These are phyloP conservation scores for Blepharisma stoltei DNA, from an alignment of 73 alveolate genomes.

Conservation along the genomic window DNA sequence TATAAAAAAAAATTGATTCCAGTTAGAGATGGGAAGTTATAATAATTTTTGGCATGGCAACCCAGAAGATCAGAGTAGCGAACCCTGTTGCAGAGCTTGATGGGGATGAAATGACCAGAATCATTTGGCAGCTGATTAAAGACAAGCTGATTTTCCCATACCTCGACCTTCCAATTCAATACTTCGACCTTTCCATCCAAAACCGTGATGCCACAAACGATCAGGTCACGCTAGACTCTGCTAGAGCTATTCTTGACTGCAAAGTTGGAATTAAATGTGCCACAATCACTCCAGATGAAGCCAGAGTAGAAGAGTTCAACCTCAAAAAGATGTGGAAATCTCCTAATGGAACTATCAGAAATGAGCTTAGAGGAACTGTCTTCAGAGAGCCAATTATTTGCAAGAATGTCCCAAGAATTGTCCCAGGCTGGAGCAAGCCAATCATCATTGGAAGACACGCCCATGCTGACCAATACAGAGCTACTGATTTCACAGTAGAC, in stretches of 20 bases:
- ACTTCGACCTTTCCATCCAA: constrained; percentile 83
- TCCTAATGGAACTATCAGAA: constrained; percentile 89
- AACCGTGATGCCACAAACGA: constrained; percentile 82
- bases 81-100: constrained; percentile 88
- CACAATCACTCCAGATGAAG: constrained; percentile 91
- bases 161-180: constrained; percentile 74
- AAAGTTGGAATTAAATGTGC: constrained; percentile 91
- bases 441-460: constrained; percentile 90
- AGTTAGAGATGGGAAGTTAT: too few relatives aligned
- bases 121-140: constrained; percentile 53
- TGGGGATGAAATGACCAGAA: constrained; percentile 74
- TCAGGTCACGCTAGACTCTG: constrained; percentile 79
- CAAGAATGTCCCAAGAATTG: constrained; percentile 78
- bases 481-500: constrained; percentile 67
- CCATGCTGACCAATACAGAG: constrained; percentile 85
- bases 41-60: not conserved
- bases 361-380: constrained; percentile 84
- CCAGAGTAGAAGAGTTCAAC: constrained; percentile 75
- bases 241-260: constrained; percentile 69
- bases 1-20: too few relatives aligned
- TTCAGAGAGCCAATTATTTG: constrained; percentile 88
- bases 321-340: constrained; percentile 90
- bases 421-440: constrained; percentile 90
- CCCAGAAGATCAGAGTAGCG: constrained; percentile 63
- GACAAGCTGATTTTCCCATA: constrained; percentile 74